A percentile compares a stretch with the other conserved stretches of the same genome.
phyloP scores from a whole-genome alignment of 768 basidiomycete species.

The Rossbeevera mucosa region DNA sequence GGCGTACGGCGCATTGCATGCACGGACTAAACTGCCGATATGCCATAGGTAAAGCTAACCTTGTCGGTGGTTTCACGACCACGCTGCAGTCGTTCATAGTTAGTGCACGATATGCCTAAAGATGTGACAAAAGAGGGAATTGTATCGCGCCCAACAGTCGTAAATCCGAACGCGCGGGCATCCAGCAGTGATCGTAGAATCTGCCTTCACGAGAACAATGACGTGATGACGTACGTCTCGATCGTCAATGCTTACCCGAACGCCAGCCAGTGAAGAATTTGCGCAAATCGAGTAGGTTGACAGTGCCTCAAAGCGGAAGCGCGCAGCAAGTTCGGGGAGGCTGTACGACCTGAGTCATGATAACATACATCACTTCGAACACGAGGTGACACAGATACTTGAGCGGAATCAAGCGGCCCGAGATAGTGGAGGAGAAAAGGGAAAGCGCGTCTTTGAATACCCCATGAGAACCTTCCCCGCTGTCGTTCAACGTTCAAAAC shows the following conservation, averaged over 20 bases:
- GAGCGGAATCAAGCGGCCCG: conserved; percentile 5
- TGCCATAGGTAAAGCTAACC: conserved; percentile 9
- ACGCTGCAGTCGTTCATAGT: conserved; percentile 17
- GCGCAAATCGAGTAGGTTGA: conserved; percentile 9
- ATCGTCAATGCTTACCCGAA: conserved; percentile 24
- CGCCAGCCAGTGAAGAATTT: conserved; percentile 5
- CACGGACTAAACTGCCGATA: conserved; percentile 21
- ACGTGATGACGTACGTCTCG: conserved; percentile 33
- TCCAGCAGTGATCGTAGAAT: conserved; percentile 7
- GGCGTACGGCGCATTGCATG: conserved; percentile 16
- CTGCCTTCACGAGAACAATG: conserved; percentile 19
- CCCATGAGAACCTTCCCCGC: conserved; percentile 9
- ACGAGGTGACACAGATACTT: conserved; percentile 21
- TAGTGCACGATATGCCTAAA: conserved; percentile 7
- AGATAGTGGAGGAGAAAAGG: conserved; percentile 7
- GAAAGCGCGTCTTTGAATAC: conserved; percentile 2
- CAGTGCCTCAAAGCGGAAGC: conserved; percentile 6
- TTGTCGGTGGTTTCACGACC: conserved; percentile 12
- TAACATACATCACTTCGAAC: conserved; percentile 16
- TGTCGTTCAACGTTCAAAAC: conserved; percentile 8
- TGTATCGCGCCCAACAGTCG: conserved; percentile 14
- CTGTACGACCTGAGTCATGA: conserved; percentile 15
- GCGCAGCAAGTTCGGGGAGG: conserved; percentile 4
- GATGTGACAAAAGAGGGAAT: conserved; percentile 17
- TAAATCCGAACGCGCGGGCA: conserved; percentile 8